Evolutionary conservation across 306 rosid species (phyloP).

Genomic region (Quercus wislizeni): DNA sequence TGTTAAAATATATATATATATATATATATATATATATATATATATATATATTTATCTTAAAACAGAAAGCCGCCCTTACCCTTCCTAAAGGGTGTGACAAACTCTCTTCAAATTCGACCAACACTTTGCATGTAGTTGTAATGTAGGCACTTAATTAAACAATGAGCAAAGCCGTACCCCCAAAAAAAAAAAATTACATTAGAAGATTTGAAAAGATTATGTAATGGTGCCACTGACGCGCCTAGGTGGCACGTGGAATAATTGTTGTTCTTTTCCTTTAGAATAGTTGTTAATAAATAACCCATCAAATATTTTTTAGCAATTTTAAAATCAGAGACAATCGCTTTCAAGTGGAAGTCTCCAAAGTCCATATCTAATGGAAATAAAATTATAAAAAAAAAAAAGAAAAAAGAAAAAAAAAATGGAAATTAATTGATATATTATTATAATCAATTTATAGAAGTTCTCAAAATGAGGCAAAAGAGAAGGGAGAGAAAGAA

Average conservation of each 20-base stretch:
- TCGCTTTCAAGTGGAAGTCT: conserved; percentile 72
- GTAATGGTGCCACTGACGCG: neutral
- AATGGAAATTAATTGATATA: conserved; percentile 20
- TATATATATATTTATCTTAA: neutral
- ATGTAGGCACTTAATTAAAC: neutral
- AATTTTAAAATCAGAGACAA: conserved; percentile 56
- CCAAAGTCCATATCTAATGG: conserved; percentile 39
- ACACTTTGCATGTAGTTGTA: neutral
- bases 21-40: too few relatives aligned
- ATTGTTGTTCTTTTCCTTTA: neutral
- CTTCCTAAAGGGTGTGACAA: neutral
- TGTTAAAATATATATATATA: neutral
- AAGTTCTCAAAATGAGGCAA: conserved; percentile 38
- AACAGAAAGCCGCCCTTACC: neutral
- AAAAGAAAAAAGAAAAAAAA: neutral
- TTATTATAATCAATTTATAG: conserved; percentile 26
- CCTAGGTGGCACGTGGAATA: neutral
- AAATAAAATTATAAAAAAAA: neutral
- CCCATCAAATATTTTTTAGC: conserved; percentile 30
- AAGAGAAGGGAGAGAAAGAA: conserved; percentile 20
- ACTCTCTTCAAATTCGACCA: conserved; percentile 1
- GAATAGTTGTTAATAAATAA: neutral
- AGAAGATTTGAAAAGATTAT: neutral
- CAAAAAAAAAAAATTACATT: neutral
- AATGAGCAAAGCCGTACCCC: neutral